These are phyloP conservation scores for Akebia trifoliata DNA, from an alignment of 164 flowering plant species.

Conservation along the genomic window DNA sequence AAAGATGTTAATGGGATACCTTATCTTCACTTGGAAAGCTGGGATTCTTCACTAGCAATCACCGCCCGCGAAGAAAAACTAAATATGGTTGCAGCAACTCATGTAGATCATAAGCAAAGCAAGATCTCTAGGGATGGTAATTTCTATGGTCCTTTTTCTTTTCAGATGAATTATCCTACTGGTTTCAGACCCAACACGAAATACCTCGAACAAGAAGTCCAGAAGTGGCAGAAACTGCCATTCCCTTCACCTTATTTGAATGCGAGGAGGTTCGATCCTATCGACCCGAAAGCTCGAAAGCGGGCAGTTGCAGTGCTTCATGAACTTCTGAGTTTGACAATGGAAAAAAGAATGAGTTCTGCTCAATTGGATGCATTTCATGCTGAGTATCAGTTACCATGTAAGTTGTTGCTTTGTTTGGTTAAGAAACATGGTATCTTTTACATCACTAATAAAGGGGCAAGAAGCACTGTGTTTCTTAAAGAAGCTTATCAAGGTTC, in stretches of 20 bases:
- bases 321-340: too few relatives aligned
- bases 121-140: conserved; percentile 76
- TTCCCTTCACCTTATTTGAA: conserved; percentile 96
- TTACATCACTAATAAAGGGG: conserved; percentile 90
- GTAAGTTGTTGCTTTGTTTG: conserved; percentile 69
- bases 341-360: too few relatives aligned
- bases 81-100: conserved; percentile 7
- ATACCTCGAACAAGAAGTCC: conserved; percentile 67
- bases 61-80: conserved; percentile 75
- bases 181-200: conserved; percentile 81
- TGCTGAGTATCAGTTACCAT: conserved; percentile 63
- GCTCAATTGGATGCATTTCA: conserved; percentile 77
- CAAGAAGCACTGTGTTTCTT: conserved; percentile 74
- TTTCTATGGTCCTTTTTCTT: conserved; percentile 64
- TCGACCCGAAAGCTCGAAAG: conserved; percentile 72
- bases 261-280: conserved; percentile 64
- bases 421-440: conserved; percentile 87
- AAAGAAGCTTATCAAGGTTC: conserved; percentile 85
- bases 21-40: conserved; percentile 64
- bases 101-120: conserved; percentile 18
- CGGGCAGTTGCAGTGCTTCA: conserved; percentile 87
- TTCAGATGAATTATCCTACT: conserved; percentile 50
- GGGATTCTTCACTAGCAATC: conserved; percentile 83
- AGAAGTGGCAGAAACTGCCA: conserved; percentile 84
- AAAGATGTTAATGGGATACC: conserved; percentile 50